phyloP scores from a whole-genome alignment of 2,329 filamentous ascomycete species.

The Pseudogymnoascus sp. region DNA sequence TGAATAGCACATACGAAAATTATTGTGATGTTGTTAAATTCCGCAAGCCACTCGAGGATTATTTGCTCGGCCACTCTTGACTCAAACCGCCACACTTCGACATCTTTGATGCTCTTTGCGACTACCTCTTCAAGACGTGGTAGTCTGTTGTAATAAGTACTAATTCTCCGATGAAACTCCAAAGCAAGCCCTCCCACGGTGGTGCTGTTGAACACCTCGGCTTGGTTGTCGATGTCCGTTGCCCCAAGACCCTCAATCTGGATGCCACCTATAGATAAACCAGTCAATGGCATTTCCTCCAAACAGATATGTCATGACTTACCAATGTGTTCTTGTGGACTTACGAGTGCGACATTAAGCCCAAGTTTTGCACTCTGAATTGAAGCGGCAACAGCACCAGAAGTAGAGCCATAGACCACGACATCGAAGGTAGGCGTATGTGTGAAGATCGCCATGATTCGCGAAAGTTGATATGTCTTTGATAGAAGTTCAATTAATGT shows the following conservation, averaged over 20 bases:
- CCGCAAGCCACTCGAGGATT: not conserved
- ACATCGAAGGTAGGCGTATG: not conserved
- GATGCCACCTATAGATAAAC: conserved; percentile 12
- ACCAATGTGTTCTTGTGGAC: not conserved
- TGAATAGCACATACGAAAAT: not conserved
- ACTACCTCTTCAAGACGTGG: not conserved
- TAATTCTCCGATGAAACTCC: conserved; percentile 16
- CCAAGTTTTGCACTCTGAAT: not conserved
- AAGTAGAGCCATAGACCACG: not conserved
- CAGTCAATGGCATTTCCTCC: not conserved
- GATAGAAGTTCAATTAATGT: not conserved
- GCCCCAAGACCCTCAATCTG: conserved; percentile 20
- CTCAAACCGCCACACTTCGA: not conserved
- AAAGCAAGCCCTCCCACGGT: conserved; percentile 15
- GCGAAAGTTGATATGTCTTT: not conserved
- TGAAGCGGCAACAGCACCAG: not conserved
- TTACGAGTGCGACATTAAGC: not conserved
- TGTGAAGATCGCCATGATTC: not conserved
- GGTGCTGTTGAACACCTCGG: conserved; percentile 15
- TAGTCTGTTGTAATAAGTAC: not conserved
- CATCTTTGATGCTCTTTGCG: not conserved
- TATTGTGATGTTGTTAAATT: not conserved
- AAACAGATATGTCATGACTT: not conserved
- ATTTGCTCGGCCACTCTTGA: not conserved
- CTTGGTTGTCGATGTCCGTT: conserved; percentile 19